phyloP scores from a whole-genome alignment of 192 early-diverging fungal genomes.

The Mortierella claussenii region DNA sequence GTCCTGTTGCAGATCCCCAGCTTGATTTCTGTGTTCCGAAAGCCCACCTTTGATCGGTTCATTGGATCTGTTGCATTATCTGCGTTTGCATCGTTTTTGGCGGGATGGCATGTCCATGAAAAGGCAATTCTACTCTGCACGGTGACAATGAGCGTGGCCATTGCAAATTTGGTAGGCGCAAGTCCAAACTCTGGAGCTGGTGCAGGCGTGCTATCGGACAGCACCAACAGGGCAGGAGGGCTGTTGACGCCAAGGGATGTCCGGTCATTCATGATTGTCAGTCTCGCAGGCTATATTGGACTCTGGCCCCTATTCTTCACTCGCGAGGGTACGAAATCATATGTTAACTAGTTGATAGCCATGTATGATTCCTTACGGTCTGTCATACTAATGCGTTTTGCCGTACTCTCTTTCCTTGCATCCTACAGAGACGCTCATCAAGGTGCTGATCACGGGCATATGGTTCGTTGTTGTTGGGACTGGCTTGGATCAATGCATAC shows the following conservation, averaged over 20 bases:
- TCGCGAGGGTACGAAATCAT: slow-evolving; percentile 60
- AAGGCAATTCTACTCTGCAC: slow-evolving; percentile 89
- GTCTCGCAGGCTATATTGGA: slow-evolving; percentile 68
- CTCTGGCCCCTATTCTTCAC: slow-evolving; percentile 80
- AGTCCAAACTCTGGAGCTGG: slow-evolving; percentile 33
- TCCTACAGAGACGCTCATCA: slow-evolving; percentile 57
- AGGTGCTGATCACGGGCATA: slow-evolving; percentile 54
- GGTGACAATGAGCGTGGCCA: slow-evolving; percentile 54
- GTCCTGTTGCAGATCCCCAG: slow-evolving; percentile 74
- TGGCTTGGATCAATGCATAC: slow-evolving; percentile 49
- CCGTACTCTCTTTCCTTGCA: no score
- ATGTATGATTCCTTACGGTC: no score
- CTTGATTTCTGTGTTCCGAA: slow-evolving; percentile 31
- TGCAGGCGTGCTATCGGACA: slow-evolving; percentile 8
- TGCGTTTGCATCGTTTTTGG: slow-evolving; percentile 89
- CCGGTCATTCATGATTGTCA: slow-evolving; percentile 70
- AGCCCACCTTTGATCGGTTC: slow-evolving; percentile 69
- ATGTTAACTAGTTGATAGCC: neutral
- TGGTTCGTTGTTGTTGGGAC: slow-evolving; percentile 55
- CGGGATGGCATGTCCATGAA: slow-evolving; percentile 99
- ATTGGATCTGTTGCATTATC: slow-evolving; percentile 80
- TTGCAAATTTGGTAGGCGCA: slow-evolving; percentile 49
- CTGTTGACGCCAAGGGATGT: slow-evolving; percentile 55
- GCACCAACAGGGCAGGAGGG: slow-evolving; percentile 5
- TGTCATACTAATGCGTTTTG: no score